These are phyloP conservation scores for Nidula microcarpa DNA, from an alignment of 768 basidiomycete genomes.

Conservation along the genomic window DNA sequence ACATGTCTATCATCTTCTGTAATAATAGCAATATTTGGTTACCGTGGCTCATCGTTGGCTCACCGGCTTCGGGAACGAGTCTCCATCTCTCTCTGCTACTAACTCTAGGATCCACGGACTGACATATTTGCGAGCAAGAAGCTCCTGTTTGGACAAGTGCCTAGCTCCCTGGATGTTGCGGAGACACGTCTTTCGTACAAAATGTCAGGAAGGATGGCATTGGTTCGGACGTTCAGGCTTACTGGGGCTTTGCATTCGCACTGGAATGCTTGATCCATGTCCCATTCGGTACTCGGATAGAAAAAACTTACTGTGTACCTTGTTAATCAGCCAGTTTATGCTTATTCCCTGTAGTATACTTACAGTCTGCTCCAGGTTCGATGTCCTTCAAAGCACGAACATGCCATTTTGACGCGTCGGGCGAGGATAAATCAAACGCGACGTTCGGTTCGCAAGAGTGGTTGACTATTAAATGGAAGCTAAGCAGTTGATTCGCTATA, in stretches of 20 bases:
- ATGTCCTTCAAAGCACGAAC: constrained; percentile 41
- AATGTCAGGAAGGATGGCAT: neutral
- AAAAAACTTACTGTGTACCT: constrained; percentile 46
- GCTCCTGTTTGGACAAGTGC: constrained; percentile 30
- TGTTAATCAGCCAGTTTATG: neutral
- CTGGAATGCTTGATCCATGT: constrained; percentile 60
- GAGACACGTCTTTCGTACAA: constrained; percentile 35
- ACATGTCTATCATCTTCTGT: neutral
- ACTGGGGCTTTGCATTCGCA: constrained; percentile 48
- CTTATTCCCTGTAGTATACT: constrained; percentile 9
- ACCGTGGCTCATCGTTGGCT: constrained; percentile 3
- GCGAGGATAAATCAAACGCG: constrained; percentile 47
- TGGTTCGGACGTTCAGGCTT: constrained; percentile 6
- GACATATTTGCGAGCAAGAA: constrained; percentile 31
- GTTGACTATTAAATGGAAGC: constrained; percentile 34
- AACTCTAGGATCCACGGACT: constrained; percentile 40
- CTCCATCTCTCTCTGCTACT: constrained; percentile 18
- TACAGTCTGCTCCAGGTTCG: constrained; percentile 30
- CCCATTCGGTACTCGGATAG: constrained; percentile 69
- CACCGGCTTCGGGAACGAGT: constrained; percentile 3
- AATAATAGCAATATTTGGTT: neutral
- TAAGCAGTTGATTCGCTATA: neutral
- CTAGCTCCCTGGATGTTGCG: constrained; percentile 43
- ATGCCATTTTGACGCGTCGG: constrained; percentile 41
- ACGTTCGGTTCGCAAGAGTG: constrained; percentile 63